Evolutionary conservation across 148 eudicot genomes (phyloP).

Genomic region (Vaccinium macrocarpon): DNA sequence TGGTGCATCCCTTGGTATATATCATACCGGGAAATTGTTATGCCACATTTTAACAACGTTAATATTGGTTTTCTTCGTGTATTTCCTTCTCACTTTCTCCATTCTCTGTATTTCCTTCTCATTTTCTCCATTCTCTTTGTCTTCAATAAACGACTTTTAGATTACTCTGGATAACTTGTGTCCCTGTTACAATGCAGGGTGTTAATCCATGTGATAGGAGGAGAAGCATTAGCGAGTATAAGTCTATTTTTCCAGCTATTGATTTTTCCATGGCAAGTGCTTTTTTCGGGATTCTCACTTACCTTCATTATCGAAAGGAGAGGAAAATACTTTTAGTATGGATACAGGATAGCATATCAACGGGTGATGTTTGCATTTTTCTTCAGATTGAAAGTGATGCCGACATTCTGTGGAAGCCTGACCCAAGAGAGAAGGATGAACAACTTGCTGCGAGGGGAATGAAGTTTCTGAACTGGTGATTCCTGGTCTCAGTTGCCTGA

Average conservation of each 20-base stretch:
- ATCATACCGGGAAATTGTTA: background rate
- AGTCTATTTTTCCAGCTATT: constrained; percentile 79
- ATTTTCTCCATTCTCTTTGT: background rate
- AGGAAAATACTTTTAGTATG: background rate
- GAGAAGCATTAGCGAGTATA: constrained; percentile 62
- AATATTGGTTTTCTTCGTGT: background rate
- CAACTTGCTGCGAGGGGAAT: constrained; percentile 70
- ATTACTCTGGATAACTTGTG: background rate
- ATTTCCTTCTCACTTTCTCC: background rate
- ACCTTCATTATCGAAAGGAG: background rate
- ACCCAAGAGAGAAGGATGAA: constrained; percentile 59
- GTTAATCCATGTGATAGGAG: constrained; percentile 88
- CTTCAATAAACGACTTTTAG: background rate
- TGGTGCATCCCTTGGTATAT: too few species aligned
- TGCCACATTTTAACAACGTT: background rate
- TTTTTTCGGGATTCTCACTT: constrained; percentile 6
- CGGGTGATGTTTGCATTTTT: constrained; percentile 14
- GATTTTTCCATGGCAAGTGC: constrained; percentile 85
- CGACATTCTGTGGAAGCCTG: constrained; percentile 63
- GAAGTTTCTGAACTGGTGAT: constrained; percentile 80
- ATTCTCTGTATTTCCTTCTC: background rate
- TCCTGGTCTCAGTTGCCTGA: background rate
- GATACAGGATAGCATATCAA: background rate
- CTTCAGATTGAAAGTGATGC: constrained; percentile 74
- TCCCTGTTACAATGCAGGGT: constrained; percentile 53